These are phyloP conservation scores for Macadamia integrifolia DNA, from an alignment of 164 flowering plant species.

Conservation along the genomic window DNA sequence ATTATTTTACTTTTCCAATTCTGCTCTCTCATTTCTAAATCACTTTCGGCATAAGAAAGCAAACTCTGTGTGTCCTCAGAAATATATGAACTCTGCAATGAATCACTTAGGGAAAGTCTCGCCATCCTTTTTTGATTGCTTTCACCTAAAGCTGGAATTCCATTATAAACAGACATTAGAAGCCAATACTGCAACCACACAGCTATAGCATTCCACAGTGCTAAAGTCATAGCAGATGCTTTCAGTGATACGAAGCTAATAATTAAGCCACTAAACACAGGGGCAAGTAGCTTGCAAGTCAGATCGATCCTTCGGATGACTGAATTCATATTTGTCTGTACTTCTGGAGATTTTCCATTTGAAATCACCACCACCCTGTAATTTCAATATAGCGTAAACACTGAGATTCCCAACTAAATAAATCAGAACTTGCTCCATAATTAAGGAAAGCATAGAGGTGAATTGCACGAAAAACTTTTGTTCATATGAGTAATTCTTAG, in stretches of 20 bases:
- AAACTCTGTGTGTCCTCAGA: slow-evolving; percentile 15
- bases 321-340: slow-evolving; percentile 61
- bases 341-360: slow-evolving; percentile 49
- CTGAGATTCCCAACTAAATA: background rate
- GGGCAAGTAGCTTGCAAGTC: slow-evolving; percentile 70
- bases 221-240: slow-evolving; percentile 68
- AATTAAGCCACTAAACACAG: slow-evolving; percentile 69
- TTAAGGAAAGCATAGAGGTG: background rate
- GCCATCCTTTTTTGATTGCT: slow-evolving; percentile 29
- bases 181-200: slow-evolving; percentile 80
- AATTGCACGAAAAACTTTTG: too few relatives aligned
- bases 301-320: slow-evolving; percentile 74
- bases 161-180: slow-evolving; percentile 61
- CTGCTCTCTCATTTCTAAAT: slow-evolving; percentile 8
- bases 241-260: slow-evolving; percentile 72
- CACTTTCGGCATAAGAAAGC: slow-evolving; percentile 16
- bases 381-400: slow-evolving; percentile 3
- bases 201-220: slow-evolving; percentile 56
- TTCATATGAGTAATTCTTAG: too few relatives aligned
- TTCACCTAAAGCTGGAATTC: slow-evolving; percentile 59
- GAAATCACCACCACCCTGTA: slow-evolving; percentile 90
- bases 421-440: background rate
- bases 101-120: slow-evolving; percentile 13
- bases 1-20: slow-evolving; percentile 17
- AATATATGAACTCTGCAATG: slow-evolving; percentile 14